Conservation (phyloP, 768 basidiomycete species). For the Pleurotus sapidus region DNA sequence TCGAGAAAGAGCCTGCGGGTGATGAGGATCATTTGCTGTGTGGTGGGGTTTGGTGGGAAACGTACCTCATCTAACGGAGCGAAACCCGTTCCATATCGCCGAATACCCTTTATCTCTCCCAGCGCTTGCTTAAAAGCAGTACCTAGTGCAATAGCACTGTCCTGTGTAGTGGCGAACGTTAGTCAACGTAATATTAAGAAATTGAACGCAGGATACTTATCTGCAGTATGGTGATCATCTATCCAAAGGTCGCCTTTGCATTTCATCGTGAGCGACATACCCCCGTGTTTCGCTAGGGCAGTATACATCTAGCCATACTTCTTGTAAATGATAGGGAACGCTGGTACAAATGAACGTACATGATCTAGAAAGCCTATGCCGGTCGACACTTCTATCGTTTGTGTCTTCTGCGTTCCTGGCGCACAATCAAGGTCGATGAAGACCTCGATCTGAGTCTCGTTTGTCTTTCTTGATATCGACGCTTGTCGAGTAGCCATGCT, state of each 20-base stretch:
- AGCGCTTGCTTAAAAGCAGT: constrained; percentile 93
- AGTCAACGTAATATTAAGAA: background rate
- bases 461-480: constrained; percentile 77
- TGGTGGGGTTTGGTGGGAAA: background rate
- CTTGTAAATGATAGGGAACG: background rate
- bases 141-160: constrained; percentile 83
- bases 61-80: constrained; percentile 94
- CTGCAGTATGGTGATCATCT: constrained; percentile 98
- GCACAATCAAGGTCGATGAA: constrained; percentile 77
- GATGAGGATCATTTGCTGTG: background rate
- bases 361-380: constrained; percentile 99
- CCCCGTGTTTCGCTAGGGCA: constrained; percentile 94
- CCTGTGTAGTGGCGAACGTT: constrained; percentile 52
- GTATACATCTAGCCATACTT: constrained; percentile 79
- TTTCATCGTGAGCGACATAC: constrained; percentile 86
- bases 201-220: constrained; percentile 53
- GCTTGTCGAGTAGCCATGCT: constrained; percentile 54
- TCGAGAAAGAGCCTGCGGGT: constrained; percentile 79
- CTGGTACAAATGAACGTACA: constrained; percentile 83
- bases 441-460: constrained; percentile 89
- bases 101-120: constrained; percentile 92
- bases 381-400: constrained; percentile 82
- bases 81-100: constrained; percentile 93
- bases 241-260: constrained; percentile 97
- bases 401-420: constrained; percentile 56